Conservation (phyloP, 2,329 filamentous ascomycete species). For the Dactylellina leptospora region DNA sequence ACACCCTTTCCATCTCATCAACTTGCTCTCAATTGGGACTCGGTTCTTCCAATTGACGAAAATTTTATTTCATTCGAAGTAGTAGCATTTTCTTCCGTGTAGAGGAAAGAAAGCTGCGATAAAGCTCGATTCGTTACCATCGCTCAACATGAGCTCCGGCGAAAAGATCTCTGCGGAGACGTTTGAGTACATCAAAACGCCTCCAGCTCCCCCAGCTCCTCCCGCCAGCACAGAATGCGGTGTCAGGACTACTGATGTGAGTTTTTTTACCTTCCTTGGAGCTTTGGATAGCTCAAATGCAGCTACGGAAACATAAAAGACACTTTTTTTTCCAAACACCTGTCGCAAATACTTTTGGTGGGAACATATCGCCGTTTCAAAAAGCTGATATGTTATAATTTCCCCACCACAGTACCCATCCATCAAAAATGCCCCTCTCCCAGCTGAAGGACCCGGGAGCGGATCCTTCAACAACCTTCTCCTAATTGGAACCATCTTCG, state of each 20-base stretch:
- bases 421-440: conserved; percentile 93
- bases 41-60: not conserved
- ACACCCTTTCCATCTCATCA: not conserved
- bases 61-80: not conserved
- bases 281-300: no score
- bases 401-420: conserved; percentile 72
- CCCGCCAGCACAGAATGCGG: conserved; percentile 67
- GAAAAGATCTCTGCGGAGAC: conserved; percentile 63
- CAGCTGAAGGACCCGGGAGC: conserved; percentile 83
- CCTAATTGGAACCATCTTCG: conserved; percentile 74
- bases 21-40: conserved; percentile 8
- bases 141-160: conserved; percentile 53
- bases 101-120: not conserved
- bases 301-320: no score
- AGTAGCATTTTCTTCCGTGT: not conserved
- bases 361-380: conserved; percentile 6
- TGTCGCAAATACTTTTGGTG: no score
- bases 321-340: no score
- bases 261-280: conserved; percentile 56
- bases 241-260: conserved; percentile 67
- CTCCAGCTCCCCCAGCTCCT: conserved; percentile 64
- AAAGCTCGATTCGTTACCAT: conserved; percentile 14
- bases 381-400: conserved; percentile 19
- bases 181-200: conserved; percentile 73
- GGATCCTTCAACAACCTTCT: conserved; percentile 87